Base-by-base conservation (phyloP, 2,329 filamentous ascomycete species). In the Epichloe brachyelytri region DNA sequence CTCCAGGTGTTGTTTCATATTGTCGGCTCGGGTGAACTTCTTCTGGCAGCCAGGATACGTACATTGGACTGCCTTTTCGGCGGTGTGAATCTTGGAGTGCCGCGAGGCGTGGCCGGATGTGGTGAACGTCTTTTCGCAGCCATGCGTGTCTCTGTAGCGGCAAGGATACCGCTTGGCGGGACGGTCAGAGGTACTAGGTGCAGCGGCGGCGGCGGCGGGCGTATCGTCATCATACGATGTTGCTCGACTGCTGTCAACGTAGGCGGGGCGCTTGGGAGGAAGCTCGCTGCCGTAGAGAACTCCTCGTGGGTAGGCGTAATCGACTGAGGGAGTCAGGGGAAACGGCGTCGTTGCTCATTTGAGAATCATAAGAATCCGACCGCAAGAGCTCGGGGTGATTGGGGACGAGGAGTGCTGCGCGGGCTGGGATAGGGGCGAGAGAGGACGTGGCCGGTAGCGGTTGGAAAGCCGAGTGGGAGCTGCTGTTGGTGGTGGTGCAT, bases 71-170 rank as follows among this genome's bases (percentile, higher is more conserved):
- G 82, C 82, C 70, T 90, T 90, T 67, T 88, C 85, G 46, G 84
- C 84, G 1, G 84, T 88, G 71, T 91, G 86, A 61, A 88, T 89
- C 67, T 89, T 89, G 53, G 85, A 86, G 65, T 91, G 86, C 40
- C 86, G 82, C 43, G 86, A 88, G n/a, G 87, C 85, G 60, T 91
- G 86, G 43, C 86, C 86, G 0, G 86, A 90, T 3, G 86, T 91
- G 53, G 86, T 90, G 64, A 91, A 91, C 11, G 81, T 87, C 71
- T 88, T 87, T 60, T 78, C 79, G 70, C 86, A 91, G 40, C 80
- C 78, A 58, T 81, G 83, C 48, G 76, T 77, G 55, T 88, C 83
- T 36, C 82, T 79, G 62, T 83, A 84, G 22, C 84, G 82, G 64
- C 85, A 89, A 2, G 84, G 83, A 59, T 86, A 88, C 52, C 83